Evolutionary conservation across 306 rosid genomes (phyloP).

Genomic region (barrel medic (Medicago truncatula)): MtrunA17r5.0-ANR NC_053045.1:46246001-46246500

Average conservation of each 20-base stretch:
- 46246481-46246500: neutral
- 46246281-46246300: slow-evolving; percentile 1
- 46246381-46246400: neutral
- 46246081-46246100: slow-evolving; percentile 15
- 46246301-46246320: neutral
- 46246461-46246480: neutral
- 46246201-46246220: neutral
- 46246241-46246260: neutral
- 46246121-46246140: neutral
- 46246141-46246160: neutral
- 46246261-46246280: neutral
- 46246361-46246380: neutral
- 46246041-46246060: neutral
- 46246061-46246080: slow-evolving; percentile 23
- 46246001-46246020: slow-evolving; percentile 33
- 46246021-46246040: neutral
- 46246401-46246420: neutral
- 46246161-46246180: neutral
- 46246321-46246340: neutral
- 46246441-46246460: slow-evolving; percentile 7
- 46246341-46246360: neutral
- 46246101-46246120: neutral
- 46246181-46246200: neutral
- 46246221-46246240: neutral
- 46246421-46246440: neutral